phyloP scores from a whole-genome alignment of 177 flowering plant genomes.

The Telopea speciosissima region DNA sequence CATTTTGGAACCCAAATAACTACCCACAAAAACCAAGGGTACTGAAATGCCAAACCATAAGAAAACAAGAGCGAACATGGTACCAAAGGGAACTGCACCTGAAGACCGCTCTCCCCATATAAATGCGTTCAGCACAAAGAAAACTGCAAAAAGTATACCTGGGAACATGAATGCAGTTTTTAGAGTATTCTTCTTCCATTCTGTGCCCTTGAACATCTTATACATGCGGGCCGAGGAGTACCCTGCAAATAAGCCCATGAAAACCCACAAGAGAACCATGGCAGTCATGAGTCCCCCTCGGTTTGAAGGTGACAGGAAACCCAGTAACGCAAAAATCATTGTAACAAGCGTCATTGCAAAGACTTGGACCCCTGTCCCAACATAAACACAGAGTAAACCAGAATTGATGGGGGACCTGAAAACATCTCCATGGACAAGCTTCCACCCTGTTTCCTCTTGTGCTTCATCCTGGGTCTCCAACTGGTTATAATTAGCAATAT shows the following conservation, averaged over 20 bases:
- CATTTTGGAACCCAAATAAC: constrained; percentile 82
- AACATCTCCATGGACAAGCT: constrained; percentile 85
- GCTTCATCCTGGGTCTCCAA: constrained; percentile 89
- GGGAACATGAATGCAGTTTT: constrained; percentile 90
- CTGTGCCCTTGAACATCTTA: constrained; percentile 81
- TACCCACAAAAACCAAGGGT: constrained; percentile 80
- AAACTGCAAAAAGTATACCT: constrained; percentile 64
- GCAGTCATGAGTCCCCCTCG: constrained; percentile 93
- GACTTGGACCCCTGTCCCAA: constrained; percentile 84
- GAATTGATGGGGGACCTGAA: constrained; percentile 73
- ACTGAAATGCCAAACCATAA: constrained; percentile 92
- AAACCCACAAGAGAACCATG: constrained; percentile 92
- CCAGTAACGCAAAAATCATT: constrained; percentile 85
- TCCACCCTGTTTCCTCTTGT: constrained; percentile 89
- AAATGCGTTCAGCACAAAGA: constrained; percentile 76
- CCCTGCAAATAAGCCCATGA: constrained; percentile 91
- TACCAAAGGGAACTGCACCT: constrained; percentile 94
- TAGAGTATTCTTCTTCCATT: constrained; percentile 79
- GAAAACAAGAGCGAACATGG: constrained; percentile 86
- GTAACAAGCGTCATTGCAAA: constrained; percentile 85
- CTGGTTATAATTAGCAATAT: constrained; percentile 82
- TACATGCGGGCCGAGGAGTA: constrained; percentile 68
- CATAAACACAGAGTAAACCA: constrained; percentile 66
- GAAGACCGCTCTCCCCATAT: constrained; percentile 91
- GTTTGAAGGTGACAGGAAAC: constrained; percentile 85